Evolutionary conservation across 208 protist genomes (phyloP).

Genomic region (Crithidia brevicula): DNA sequence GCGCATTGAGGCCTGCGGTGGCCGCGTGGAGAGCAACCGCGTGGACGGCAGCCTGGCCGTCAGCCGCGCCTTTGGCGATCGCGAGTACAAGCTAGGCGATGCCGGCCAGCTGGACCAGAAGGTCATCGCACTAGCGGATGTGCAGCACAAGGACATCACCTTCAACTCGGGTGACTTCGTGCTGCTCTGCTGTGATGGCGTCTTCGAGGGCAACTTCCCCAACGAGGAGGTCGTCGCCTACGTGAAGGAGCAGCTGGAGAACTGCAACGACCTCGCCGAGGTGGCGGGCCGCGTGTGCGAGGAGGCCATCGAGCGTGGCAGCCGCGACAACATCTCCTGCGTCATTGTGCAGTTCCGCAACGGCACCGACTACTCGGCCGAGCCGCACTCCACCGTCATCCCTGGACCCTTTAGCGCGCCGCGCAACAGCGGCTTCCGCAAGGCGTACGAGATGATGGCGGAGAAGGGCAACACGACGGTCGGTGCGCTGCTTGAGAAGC

Average conservation of each 20-base stretch:
- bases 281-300: conserved; percentile 86
- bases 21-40: conserved; percentile 92
- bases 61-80: conserved; percentile 94
- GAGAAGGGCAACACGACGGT: conserved; percentile 72
- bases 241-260: conserved; percentile 81
- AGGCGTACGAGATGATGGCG: conserved; percentile 85
- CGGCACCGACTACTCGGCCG: conserved; percentile 79
- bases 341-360: conserved; percentile 91
- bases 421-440: conserved; percentile 77
- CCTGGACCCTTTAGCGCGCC: conserved; percentile 84
- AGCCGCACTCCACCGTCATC: conserved; percentile 68
- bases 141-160: conserved; percentile 76
- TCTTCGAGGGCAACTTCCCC: conserved; percentile 92
- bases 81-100: conserved; percentile 91
- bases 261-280: conserved; percentile 73
- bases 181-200: conserved; percentile 92
- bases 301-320: conserved; percentile 89
- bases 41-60: conserved; percentile 95
- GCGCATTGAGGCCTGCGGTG: conserved; percentile 91
- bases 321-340: conserved; percentile 92
- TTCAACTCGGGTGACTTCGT: conserved; percentile 81
- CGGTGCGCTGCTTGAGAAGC: conserved; percentile 77
- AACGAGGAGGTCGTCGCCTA: conserved; percentile 91
- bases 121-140: conserved; percentile 90
- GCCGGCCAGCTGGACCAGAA: conserved; percentile 83